Base-by-base conservation (phyloP, 2,329 filamentous ascomycete genomes). In the Zymoseptoria passerinii region DNA sequence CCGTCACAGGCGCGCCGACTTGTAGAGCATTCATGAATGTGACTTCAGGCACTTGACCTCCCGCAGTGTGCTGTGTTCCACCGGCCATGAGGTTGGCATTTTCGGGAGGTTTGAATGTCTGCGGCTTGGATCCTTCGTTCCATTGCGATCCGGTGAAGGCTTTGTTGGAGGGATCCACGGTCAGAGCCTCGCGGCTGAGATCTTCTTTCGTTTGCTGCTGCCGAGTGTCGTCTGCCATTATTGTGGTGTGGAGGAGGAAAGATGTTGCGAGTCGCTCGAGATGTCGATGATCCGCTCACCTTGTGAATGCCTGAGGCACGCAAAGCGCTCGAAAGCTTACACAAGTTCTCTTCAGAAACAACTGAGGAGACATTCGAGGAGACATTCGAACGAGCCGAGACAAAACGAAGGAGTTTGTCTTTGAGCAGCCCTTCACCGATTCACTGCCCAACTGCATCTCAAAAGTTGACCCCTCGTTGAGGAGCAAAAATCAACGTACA, bases 1-100 rank as follows among this genome's bases (percentile, higher is more conserved):
- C 83, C 50, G 83, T 73, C 63, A 92, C 88, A 68, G 92, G 89
- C 48, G 86, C 79, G 85, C 55, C 65, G 52, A 80, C 83, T 61
- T 83, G 81, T 53, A 92, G 77, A 0, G 83, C 88, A 49, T 90
- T 85, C 44, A 71, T 64, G 5, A 73, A 23, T 1, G 65, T 66
- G 18, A 69, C 71, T 74, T 71, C 66, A 83, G 87, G 85, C 75
- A 83, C 72, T 72, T 86, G 67, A 77, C 80, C 88, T 75, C 77
- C 88, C 8, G 80, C 80, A 74, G 77, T 86, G 76, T 83, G 80
- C 62, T 79, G 77, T 13, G 77, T 80, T 18, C 81, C 81, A 57
- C 80, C 80, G 1, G 83, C 77, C 71, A 85, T 71, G 56, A 78
- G 70, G 67, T 83, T 83, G 48, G 79, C 77, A 52, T 77, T 80